Evolutionary conservation across 2,329 filamentous ascomycete genomes (phyloP), one percentile per base, ranked within the genome.

Genomic region (Aspergillus udagawae): DNA sequence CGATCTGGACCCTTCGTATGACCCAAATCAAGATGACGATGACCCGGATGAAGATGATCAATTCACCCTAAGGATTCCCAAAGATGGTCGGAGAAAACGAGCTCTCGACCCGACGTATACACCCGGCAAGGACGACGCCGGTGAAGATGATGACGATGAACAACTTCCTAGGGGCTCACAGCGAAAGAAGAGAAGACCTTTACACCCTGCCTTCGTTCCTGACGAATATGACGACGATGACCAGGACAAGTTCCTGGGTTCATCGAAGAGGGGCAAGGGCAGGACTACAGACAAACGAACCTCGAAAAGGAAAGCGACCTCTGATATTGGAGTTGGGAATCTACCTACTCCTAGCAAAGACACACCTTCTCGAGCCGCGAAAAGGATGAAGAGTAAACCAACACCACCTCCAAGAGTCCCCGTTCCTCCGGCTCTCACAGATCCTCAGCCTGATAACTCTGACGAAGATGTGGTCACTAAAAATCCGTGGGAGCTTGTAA

Each of bases 141-240:
- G 38, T 48, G 51, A 21, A 27, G 5, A 51, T n/a, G 41, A 48
- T n/a, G 47, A 57, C 9, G 51, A 57, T 17, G 54, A 61, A 2
- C 49, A 44, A 12, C 28, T 53, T 23, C 54, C 51, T n/a, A 23
- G n/a, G n/a, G 20, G 42, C 21, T 23, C 5, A 45, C n/a, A 23
- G 23, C 1, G 44, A 10, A 48, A 55, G 49, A 49, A 52, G 32
- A 59, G 48, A 35, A 50, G 44, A 0, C 14, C 17, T 17, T n/a
- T 51, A 3, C 52, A 59, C 28, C 35, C 55, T 38, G 52, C 35
- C 27, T 61, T 53, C 29, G 12, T 49, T 27, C 53, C 55, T 25
- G 48, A 38, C 20, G 52, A 49, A 49, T 23, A 25, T 7, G 41
- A 49, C 20, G 52, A 57, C 2, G 57, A 49, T 35, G 4, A 14